Conservation (phyloP, 1,284 basidiomycete species). For the Neolentinus lepideus region DNA sequence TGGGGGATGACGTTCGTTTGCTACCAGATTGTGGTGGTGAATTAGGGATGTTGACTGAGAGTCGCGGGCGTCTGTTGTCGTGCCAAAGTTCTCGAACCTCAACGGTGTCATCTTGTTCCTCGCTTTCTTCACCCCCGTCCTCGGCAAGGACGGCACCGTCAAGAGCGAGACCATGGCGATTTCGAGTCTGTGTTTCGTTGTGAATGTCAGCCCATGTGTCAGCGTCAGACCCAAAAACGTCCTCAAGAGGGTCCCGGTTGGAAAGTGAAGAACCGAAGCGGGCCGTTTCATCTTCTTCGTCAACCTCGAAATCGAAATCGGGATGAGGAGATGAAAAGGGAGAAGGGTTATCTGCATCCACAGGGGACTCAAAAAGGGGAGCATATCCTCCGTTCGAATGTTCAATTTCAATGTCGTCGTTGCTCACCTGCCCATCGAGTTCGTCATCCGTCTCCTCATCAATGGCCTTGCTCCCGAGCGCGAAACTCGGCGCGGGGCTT, state of each 20-base stretch:
- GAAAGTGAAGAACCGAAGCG: slow-evolving; percentile 18
- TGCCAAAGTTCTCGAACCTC: slow-evolving; percentile 27
- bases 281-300: not conserved
- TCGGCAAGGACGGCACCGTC: slow-evolving; percentile 40
- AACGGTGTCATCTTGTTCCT: slow-evolving; percentile 27
- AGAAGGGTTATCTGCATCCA: slow-evolving; percentile 8
- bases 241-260: slow-evolving; percentile 33
- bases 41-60: slow-evolving; percentile 10
- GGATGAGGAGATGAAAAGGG: not conserved
- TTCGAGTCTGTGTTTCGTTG: slow-evolving; percentile 20
- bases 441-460: slow-evolving; percentile 14
- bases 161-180: slow-evolving; percentile 46
- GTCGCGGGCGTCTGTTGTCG: slow-evolving; percentile 10
- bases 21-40: slow-evolving; percentile 4
- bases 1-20: slow-evolving; percentile 5
- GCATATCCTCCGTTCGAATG: slow-evolving; percentile 18
- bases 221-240: slow-evolving; percentile 50
- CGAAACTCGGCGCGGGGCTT: slow-evolving; percentile 21
- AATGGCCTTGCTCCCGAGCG: slow-evolving; percentile 16
- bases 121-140: slow-evolving; percentile 13
- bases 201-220: slow-evolving; percentile 55
- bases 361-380: slow-evolving; percentile 25
- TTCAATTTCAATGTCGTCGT: slow-evolving; percentile 7
- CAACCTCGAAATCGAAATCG: not conserved
- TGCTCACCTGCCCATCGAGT: slow-evolving; percentile 5